Evolutionary conservation across 345 rosid species (phyloP).

Genomic region (Arabidopsis suecica): DNA sequence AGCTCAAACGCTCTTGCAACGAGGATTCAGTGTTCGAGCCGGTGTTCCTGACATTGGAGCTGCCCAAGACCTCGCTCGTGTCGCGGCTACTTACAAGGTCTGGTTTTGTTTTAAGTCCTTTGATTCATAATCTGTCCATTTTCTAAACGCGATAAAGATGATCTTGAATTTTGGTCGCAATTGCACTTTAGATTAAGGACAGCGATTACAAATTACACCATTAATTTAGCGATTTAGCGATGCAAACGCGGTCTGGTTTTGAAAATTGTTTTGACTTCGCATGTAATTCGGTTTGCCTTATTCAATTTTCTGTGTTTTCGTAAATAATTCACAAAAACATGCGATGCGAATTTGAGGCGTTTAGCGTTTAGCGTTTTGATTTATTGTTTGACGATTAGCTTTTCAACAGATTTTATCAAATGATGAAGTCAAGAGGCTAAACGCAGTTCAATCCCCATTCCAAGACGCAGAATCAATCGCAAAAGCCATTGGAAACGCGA

Average conservation of each 20-base stretch:
- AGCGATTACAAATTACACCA: neutral
- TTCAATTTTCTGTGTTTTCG: too few relatives aligned
- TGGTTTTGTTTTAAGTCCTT: neutral
- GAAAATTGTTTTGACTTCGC: neutral
- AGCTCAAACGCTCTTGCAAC: slow-evolving; percentile 69
- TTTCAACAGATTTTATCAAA: slow-evolving; percentile 74
- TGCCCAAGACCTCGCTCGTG: slow-evolving; percentile 90
- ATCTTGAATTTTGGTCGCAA: slow-evolving; percentile 2
- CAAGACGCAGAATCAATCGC: slow-evolving; percentile 78
- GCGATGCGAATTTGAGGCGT: slow-evolving; percentile 1
- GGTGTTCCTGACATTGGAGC: slow-evolving; percentile 84
- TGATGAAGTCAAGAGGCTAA: slow-evolving; percentile 75
- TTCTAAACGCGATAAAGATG: neutral
- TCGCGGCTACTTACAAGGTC: slow-evolving; percentile 86
- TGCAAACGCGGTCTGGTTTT: neutral
- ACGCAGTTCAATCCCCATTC: slow-evolving; percentile 84
- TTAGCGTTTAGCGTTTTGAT: slow-evolving; percentile 28
- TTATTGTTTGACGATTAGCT: slow-evolving; percentile 9
- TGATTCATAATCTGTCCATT: slow-evolving; percentile 3
- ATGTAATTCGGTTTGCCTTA: neutral
- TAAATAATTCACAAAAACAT: neutral
- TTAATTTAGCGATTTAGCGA: neutral
- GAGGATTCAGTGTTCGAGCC: slow-evolving; percentile 87
- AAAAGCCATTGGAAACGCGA: slow-evolving; percentile 95
- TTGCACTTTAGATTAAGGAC: neutral